Evolutionary conservation across 169 alveolate genomes (phyloP).

Genomic region (Plasmodium inui): DNA sequence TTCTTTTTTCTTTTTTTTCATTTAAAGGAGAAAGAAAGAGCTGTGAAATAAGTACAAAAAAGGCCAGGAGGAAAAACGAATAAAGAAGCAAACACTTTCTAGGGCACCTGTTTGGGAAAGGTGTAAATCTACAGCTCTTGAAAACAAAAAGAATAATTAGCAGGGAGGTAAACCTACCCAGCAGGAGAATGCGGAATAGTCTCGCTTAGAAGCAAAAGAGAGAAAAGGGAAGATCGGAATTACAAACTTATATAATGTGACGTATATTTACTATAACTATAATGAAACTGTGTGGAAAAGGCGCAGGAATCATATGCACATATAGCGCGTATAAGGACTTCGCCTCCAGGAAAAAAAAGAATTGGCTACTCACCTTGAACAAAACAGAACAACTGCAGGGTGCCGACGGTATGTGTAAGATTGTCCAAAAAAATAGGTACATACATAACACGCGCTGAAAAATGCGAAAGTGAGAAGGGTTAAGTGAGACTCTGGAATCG

Average conservation of each 20-base stretch:
- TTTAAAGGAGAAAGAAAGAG: neutral
- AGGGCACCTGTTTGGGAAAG: neutral
- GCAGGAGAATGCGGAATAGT: neutral
- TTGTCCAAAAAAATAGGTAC: neutral
- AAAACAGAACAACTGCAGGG: neutral
- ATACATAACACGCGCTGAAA: neutral
- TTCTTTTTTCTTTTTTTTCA: neutral
- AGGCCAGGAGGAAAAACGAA: neutral
- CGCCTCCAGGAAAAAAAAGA: neutral
- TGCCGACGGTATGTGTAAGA: neutral
- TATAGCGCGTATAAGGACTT: neutral
- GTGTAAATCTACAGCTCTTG: neutral
- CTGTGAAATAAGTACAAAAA: neutral
- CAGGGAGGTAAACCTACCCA: neutral
- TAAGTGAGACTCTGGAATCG: neutral
- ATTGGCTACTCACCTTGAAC: neutral
- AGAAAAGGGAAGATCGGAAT: neutral
- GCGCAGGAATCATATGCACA: neutral
- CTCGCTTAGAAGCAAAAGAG: neutral
- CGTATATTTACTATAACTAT: neutral
- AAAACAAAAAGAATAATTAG: neutral
- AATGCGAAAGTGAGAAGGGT: neutral
- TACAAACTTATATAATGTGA: neutral
- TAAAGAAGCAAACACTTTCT: neutral
- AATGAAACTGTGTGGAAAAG: neutral